A percentile compares a stretch with the other conserved stretches of the same genome.
Evolutionary conservation across 208 protist species (phyloP).

Genomic region (Wallacemonas sp.): DNA sequence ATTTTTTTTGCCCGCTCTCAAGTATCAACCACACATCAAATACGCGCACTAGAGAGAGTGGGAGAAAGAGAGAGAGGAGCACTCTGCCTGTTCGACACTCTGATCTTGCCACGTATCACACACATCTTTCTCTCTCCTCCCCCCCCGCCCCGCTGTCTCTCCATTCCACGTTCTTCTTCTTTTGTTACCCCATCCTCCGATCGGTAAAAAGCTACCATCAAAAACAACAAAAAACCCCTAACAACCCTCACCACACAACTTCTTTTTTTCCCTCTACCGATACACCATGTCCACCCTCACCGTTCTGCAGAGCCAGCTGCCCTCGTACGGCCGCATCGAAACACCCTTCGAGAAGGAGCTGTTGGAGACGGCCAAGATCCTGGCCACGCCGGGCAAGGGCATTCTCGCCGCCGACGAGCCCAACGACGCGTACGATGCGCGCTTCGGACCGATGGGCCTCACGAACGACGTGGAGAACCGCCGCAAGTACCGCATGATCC

Average conservation of each 20-base stretch:
- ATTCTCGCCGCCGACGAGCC: slow-evolving; percentile 95
- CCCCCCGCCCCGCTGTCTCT: too few relatives aligned
- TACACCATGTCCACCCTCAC: slow-evolving; percentile 28
- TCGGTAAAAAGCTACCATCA: neutral
- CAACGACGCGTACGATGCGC: slow-evolving; percentile 87
- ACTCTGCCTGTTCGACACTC: too few relatives aligned
- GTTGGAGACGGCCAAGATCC: slow-evolving; percentile 29
- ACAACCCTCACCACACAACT: neutral
- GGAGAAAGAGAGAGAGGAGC: too few relatives aligned
- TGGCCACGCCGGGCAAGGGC: slow-evolving; percentile 85
- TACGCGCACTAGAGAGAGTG: too few relatives aligned
- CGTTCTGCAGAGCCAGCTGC: slow-evolving; percentile 40
- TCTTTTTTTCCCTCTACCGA: neutral
- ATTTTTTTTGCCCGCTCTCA: too few relatives aligned
- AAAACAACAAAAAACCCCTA: neutral
- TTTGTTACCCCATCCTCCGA: neutral
- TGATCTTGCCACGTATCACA: too few relatives aligned
- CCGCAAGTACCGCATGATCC: slow-evolving; percentile 87
- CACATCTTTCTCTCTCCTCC: too few relatives aligned
- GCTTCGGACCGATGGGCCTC: slow-evolving; percentile 86
- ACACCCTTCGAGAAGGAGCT: slow-evolving; percentile 40
- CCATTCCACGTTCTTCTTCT: neutral
- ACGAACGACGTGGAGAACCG: slow-evolving; percentile 92
- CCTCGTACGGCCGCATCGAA: slow-evolving; percentile 33
- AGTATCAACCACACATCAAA: too few relatives aligned